These are phyloP conservation scores for Jaapia argillacea DNA, from an alignment of 768 basidiomycete species.

Conservation along the genomic window DNA sequence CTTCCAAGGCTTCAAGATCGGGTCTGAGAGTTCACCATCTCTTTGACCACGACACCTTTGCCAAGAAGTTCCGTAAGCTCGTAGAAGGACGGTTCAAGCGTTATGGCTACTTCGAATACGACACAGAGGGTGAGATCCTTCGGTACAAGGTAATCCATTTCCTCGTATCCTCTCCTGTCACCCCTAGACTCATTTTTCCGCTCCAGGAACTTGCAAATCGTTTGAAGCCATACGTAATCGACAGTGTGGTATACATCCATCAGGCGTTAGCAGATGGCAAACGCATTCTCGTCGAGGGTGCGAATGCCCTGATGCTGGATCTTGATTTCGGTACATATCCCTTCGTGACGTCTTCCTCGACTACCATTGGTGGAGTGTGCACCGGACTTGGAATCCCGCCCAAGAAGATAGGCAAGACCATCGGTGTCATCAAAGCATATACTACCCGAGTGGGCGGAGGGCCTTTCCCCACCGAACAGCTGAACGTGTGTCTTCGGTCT, in stretches of 20 bases:
- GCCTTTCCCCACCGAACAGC: constrained; percentile 94
- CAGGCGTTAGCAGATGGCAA: constrained; percentile 66
- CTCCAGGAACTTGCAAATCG: constrained; percentile 71
- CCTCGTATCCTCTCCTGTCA: neutral
- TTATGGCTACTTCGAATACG: constrained; percentile 96
- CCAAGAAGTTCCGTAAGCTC: constrained; percentile 85
- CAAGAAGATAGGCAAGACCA: constrained; percentile 70
- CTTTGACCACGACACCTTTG: constrained; percentile 79
- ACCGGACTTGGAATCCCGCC: constrained; percentile 98
- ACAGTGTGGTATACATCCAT: constrained; percentile 83
- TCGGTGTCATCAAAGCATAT: constrained; percentile 97
- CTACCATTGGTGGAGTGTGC: constrained; percentile 90
- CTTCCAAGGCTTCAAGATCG: constrained; percentile 92
- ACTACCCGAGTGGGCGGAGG: constrained; percentile 98
- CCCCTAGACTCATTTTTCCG: neutral
- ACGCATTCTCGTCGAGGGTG: constrained; percentile 87
- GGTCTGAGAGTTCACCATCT: constrained; percentile 95
- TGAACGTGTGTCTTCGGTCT: constrained; percentile 47
- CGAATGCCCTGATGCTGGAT: constrained; percentile 98
- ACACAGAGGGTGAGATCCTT: constrained; percentile 91
- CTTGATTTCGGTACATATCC: constrained; percentile 98
- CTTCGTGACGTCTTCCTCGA: constrained; percentile 91
- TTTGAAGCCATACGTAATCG: constrained; percentile 79
- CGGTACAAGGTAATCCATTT: constrained; percentile 67
- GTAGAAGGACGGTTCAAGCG: constrained; percentile 98